Base-by-base conservation (phyloP, 2,329 filamentous ascomycete genomes). In the Verticillium longisporum region DNA sequence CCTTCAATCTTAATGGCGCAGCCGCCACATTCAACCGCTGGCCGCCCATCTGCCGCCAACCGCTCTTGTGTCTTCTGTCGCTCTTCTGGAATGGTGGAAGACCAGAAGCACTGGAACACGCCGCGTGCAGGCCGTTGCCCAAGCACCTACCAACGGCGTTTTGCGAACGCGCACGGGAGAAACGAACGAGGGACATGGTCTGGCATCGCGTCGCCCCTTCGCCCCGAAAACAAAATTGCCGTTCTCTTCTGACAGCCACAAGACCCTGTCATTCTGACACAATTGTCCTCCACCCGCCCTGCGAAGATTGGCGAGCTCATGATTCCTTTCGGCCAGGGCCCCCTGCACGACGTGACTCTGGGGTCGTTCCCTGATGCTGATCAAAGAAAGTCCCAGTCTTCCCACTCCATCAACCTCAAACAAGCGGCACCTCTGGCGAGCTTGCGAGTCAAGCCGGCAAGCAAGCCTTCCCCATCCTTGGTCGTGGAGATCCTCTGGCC, bases 321-420 rank as follows among this genome's bases (percentile, higher is more conserved):
- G 37, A 45, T 50, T 57, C 55, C 57, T 31, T 58, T 56, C 14
- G 45, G n/a, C 45, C 45, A 26, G 45, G 45, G 45, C 15, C 45
- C 45, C 45, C 45, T 50, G 55, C 55, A 18, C 32, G 55, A 56
- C 32, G 55, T 50, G 45, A 50, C 45, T 58, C 56, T 58, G 56
- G 56, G 56, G 56, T 58, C 38, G 32, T 26, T 58, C 65, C 77
- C 68, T 71, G 76, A 59, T 64, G 78, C 65, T 72, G 75, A 81
- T 78, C 77, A n/a, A n/a, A n/a, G n/a, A 77, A 73, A 74, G 74
- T 71, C 71, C 71, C 67, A 70, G 74, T 76, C 76, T 76, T 74
- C 68, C 72, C 74, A 71, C 78, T 74, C 76, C 76, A 79, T 81
- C 72, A 79, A 80, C 75, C 75, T 82, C 81, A 83, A 82, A 84